Evolutionary conservation across 2,329 filamentous ascomycete genomes (phyloP).

Genomic region (Pseudogymnoascus verrucosus): DNA sequence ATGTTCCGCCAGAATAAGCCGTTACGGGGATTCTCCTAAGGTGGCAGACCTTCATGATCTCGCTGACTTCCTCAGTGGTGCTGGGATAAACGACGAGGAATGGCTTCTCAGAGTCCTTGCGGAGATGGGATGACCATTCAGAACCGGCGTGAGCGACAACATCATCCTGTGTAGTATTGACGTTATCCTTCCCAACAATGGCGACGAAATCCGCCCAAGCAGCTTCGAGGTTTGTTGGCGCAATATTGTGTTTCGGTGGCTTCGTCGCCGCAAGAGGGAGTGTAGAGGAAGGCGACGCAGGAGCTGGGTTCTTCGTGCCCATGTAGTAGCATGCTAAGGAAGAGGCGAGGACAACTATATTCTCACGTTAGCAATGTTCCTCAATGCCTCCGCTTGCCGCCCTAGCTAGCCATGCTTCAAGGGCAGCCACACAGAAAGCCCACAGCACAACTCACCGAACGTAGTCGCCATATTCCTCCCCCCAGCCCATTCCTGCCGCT

Average conservation of each 20-base stretch:
- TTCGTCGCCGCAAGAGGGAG: slow-evolving; percentile 45
- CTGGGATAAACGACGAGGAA: slow-evolving; percentile 70
- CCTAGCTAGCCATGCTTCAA: not conserved
- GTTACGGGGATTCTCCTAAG: slow-evolving; percentile 73
- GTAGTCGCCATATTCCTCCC: slow-evolving; percentile 44
- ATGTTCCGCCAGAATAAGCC: slow-evolving; percentile 80
- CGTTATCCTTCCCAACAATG: slow-evolving; percentile 56
- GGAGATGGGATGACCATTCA: slow-evolving; percentile 54
- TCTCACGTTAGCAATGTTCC: not conserved
- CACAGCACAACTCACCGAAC: slow-evolving; percentile 38
- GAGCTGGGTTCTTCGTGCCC: slow-evolving; percentile 46
- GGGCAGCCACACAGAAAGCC: not conserved
- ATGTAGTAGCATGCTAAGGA: slow-evolving; percentile 42
- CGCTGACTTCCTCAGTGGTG: slow-evolving; percentile 75
- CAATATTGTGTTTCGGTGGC: slow-evolving; percentile 49
- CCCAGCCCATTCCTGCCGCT: slow-evolving; percentile 32
- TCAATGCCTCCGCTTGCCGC: not conserved
- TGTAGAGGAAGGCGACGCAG: slow-evolving; percentile 47
- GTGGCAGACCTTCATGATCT: slow-evolving; percentile 84
- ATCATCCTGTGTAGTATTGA: slow-evolving; percentile 51
- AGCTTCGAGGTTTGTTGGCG: slow-evolving; percentile 56
- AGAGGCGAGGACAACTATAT: slow-evolving; percentile 23
- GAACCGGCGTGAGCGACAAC: slow-evolving; percentile 50
- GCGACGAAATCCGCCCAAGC: slow-evolving; percentile 62
- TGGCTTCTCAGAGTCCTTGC: slow-evolving; percentile 40